Evolutionary conservation across 2,329 filamentous ascomycete genomes (phyloP).

Genomic region (Epichloe gansuensis): DNA sequence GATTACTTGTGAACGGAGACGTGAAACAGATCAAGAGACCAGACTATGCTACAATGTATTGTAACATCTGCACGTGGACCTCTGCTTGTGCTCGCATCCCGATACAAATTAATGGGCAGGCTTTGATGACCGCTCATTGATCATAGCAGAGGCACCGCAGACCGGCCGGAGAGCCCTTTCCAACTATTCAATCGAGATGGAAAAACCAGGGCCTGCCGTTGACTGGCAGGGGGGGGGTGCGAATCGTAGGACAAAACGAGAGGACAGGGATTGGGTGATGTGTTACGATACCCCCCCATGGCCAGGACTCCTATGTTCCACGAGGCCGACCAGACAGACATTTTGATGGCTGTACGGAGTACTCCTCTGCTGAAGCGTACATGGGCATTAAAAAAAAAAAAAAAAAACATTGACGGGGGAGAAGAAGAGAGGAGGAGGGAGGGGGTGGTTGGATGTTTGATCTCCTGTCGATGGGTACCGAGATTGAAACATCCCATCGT

Average conservation of each 20-base stretch:
- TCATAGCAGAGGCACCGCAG: neutral
- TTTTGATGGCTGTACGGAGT: neutral
- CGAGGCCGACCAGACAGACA: neutral
- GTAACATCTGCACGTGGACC: conserved; percentile 1
- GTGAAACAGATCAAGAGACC: conserved; percentile 1
- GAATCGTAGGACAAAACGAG: neutral
- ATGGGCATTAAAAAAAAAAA: neutral
- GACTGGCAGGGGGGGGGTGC: neutral
- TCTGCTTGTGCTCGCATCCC: neutral
- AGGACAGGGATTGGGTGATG: neutral
- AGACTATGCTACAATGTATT: conserved; percentile 1
- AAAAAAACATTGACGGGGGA: neutral
- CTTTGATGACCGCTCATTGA: neutral
- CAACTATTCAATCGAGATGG: neutral
- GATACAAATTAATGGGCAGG: neutral
- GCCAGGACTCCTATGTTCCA: neutral
- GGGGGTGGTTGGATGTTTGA: neutral
- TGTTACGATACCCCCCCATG: neutral
- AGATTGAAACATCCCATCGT: neutral
- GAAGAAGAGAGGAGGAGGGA: neutral
- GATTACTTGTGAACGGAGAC: neutral
- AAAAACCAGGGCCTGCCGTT: neutral
- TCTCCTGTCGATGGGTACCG: neutral
- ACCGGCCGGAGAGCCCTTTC: neutral
- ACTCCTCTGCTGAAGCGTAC: neutral